Evolutionary conservation across 2,329 filamentous ascomycete species (phyloP).

Genomic region (Emericellopsis atlantica): DNA sequence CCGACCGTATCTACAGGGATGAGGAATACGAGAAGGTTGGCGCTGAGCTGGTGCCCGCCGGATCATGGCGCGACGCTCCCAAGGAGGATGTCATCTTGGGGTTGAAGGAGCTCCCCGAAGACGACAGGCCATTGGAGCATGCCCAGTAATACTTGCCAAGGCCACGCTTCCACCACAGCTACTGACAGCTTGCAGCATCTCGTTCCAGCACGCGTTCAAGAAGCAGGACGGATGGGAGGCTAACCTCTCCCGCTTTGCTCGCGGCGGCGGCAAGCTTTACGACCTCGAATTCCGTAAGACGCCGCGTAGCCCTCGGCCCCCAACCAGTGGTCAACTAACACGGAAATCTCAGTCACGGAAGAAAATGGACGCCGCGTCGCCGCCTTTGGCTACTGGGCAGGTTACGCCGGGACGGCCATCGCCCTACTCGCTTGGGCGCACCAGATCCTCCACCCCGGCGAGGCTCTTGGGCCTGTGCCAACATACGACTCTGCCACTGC

Average conservation of each 20-base stretch:
- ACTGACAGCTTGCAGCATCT: constrained; percentile 22
- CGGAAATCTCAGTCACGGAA: constrained; percentile 39
- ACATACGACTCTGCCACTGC: constrained; percentile 1
- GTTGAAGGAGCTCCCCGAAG: constrained; percentile 66
- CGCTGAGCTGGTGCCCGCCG: constrained; percentile 51
- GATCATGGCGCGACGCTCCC: constrained; percentile 56
- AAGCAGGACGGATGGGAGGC: constrained; percentile 62
- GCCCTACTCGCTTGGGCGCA: constrained; percentile 66
- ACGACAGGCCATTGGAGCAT: constrained; percentile 35
- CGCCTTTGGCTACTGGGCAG: constrained; percentile 63
- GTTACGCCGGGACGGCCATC: constrained; percentile 62
- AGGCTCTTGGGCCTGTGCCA: neutral
- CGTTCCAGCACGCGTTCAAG: constrained; percentile 68
- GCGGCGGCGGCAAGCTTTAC: constrained; percentile 54
- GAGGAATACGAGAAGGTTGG: constrained; percentile 50
- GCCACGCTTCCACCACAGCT: neutral
- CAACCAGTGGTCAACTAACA: neutral
- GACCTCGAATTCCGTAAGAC: constrained; percentile 75
- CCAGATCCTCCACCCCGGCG: constrained; percentile 2
- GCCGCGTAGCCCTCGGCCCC: too few species aligned
- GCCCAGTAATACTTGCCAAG: neutral
- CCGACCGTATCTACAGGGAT: constrained; percentile 51
- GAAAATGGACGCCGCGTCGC: constrained; percentile 58
- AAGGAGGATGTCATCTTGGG: constrained; percentile 60
- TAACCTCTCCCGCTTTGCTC: constrained; percentile 3